Evolutionary conservation across 2,329 filamentous ascomycete species (phyloP), one percentile per base, ranked within the genome.

Genomic region (Nothophaeocryptopus gaeumannii): DNA sequence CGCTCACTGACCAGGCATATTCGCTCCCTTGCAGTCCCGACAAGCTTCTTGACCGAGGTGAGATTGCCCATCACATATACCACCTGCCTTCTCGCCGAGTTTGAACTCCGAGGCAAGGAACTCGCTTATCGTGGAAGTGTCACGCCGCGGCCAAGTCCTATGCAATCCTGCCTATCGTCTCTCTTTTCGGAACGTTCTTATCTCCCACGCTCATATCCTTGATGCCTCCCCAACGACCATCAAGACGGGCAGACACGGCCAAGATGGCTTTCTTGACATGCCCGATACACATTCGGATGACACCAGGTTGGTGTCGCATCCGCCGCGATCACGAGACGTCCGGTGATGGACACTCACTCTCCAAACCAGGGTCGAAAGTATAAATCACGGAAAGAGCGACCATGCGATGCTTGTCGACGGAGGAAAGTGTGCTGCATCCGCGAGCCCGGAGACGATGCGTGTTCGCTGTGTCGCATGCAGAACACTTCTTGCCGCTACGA

Each of bases 361-460:
- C 49, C 43, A 11, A 44, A 42, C 39, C 50, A 52, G 35, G 58
- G 58, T 38, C 51, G 58, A 12, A 58, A 53, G 29, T 60, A 60
- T 42, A 60, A 60, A 45, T 55, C 50, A n/a, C 47, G 58, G 12
- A 60, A 56, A 38, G 55, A 60, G 41, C 40, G 58, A 32, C 58
- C 58, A 26, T 60, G 58, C 40, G 58, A 60, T 49, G 56, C 54
- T 15, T 59, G 51, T 31, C 45, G 44, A 44, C 51, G 56, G 16
- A 39, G 55, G 31, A 60, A 60, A 45, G 58, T 60, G 12, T 60
- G 58, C 50, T 60, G 58, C 36, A 60, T 60, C 13, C 40, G 55
- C 29, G 53, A 58, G 37, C 47, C 53, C 33, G 58, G 58, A 31
- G 58, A 60, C 34, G 55, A 53, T 47, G 58, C 58, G 7, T 60